A percentile compares a stretch with the other conserved stretches of the same genome.
phyloP scores from a whole-genome alignment of 73 alveolate genomes.

The Symbiodinium natans region DNA sequence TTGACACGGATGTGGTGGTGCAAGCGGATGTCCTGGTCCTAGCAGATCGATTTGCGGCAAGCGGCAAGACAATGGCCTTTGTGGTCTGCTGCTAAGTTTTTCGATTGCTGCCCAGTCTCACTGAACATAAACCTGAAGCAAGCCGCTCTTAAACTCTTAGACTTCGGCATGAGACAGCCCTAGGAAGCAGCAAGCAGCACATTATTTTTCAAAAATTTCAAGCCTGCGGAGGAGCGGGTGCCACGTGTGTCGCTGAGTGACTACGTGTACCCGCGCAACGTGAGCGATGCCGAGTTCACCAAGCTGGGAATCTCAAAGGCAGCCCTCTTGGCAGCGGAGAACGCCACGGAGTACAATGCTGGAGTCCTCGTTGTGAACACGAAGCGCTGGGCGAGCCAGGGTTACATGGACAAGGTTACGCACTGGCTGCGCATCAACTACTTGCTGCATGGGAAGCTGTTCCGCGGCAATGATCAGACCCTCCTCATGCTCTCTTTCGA shows the following conservation, averaged over 20 bases:
- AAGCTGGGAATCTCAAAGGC: not conserved
- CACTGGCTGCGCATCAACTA: slow-evolving; percentile 13
- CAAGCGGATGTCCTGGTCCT: not conserved
- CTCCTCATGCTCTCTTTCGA: not conserved
- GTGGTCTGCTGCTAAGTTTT: not conserved
- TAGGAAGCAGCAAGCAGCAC: too few species aligned
- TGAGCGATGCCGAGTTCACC: not conserved
- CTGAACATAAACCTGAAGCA: too few species aligned
- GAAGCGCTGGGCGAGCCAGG: not conserved
- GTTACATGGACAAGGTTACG: slow-evolving; percentile 5
- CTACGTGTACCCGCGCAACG: not conserved
- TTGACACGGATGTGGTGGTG: slow-evolving; percentile 30
- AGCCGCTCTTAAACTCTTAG: too few species aligned
- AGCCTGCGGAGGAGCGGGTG: slow-evolving; percentile 6
- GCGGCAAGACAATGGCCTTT: slow-evolving; percentile 8
- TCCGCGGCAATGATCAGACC: not conserved
- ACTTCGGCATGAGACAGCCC: too few species aligned
- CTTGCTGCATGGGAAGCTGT: not conserved
- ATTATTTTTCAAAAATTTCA: too few species aligned
- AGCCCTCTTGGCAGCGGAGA: not conserved
- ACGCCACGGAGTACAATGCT: slow-evolving; percentile 5
- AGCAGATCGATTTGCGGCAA: not conserved
- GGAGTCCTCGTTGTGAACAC: slow-evolving; percentile 11
- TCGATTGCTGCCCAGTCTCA: too few species aligned
- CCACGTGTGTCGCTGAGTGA: not conserved